phyloP scores from a whole-genome alignment of 2,329 filamentous ascomycete species.

The Kalmusia sp. region DNA sequence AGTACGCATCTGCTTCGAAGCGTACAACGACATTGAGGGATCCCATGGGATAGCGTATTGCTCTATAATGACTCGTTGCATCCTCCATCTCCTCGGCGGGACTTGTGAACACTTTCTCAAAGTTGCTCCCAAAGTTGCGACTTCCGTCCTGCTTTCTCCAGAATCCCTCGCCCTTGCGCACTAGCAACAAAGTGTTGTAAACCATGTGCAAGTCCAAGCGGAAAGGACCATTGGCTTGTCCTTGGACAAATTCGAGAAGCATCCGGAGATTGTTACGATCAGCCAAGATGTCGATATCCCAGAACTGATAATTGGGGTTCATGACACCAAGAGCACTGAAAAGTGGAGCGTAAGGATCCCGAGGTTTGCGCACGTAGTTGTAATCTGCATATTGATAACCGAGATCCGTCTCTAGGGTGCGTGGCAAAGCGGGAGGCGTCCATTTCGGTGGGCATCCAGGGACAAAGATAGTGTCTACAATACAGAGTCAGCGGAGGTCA shows the following conservation, averaged over 20 bases:
- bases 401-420: constrained; percentile 24
- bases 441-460: constrained; percentile 35
- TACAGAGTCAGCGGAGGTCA: too few relatives aligned
- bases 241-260: constrained; percentile 33
- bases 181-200: constrained; percentile 33
- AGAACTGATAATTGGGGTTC: constrained; percentile 28
- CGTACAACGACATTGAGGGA: constrained; percentile 32
- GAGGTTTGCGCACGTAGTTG: constrained; percentile 35
- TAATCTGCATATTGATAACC: constrained; percentile 34
- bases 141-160: constrained; percentile 21
- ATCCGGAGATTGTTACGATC: constrained; percentile 39
- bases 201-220: constrained; percentile 31
- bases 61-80: constrained; percentile 38
- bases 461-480: constrained; percentile 38
- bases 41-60: constrained; percentile 35
- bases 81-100: constrained; percentile 29
- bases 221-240: constrained; percentile 31
- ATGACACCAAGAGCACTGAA: constrained; percentile 33
- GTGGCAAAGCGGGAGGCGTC: constrained; percentile 23
- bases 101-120: constrained; percentile 34
- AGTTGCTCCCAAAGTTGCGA: constrained; percentile 33
- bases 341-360: constrained; percentile 32
- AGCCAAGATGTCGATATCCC: constrained; percentile 32
- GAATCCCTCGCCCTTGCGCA: constrained; percentile 32
- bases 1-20: constrained; percentile 39